Evolutionary conservation across 352 stramenopile species (phyloP).

Genomic region (Phytophthora macrochlamydospora): DNA sequence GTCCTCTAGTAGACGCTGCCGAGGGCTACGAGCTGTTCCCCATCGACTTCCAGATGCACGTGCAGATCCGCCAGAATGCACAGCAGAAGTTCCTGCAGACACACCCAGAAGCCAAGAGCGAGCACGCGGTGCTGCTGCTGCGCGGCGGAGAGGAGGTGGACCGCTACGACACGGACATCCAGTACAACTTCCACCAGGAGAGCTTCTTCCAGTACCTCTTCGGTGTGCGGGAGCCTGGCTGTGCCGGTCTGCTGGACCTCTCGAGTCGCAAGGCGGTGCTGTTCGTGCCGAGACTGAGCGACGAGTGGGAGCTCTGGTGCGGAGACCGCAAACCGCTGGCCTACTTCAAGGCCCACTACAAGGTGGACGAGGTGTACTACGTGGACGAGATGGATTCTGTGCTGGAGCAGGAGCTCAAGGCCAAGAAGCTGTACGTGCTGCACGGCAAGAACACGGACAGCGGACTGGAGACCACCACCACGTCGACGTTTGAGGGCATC

Average conservation of each 20-base stretch:
- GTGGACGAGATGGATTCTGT: constrained; percentile 78
- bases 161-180: constrained; percentile 87
- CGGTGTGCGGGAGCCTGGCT: constrained; percentile 96
- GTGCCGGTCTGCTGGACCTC: constrained; percentile 88
- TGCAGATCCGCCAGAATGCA: constrained; percentile 61
- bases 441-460: constrained; percentile 85
- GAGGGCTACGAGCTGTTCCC: constrained; percentile 71
- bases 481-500: constrained; percentile 81
- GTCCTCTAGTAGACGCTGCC: constrained; percentile 27
- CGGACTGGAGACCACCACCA: constrained; percentile 70
- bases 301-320: constrained; percentile 95
- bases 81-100: constrained; percentile 49
- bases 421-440: constrained; percentile 78
- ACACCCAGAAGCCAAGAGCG: constrained; percentile 44
- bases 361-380: constrained; percentile 91
- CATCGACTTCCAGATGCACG: constrained; percentile 85
- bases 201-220: constrained; percentile 99
- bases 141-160: constrained; percentile 71
- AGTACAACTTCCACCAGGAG: constrained; percentile 96
- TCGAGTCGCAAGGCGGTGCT: constrained; percentile 79
- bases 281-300: constrained; percentile 92
- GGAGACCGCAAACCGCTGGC: constrained; percentile 84
- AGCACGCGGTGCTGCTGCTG: constrained; percentile 54
- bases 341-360: constrained; percentile 90
- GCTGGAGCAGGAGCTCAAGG: constrained; percentile 61